Evolutionary conservation across 768 basidiomycete genomes (phyloP), one percentile per base, ranked within the genome.

Genomic region (Naganishia friedmannii): DNA sequence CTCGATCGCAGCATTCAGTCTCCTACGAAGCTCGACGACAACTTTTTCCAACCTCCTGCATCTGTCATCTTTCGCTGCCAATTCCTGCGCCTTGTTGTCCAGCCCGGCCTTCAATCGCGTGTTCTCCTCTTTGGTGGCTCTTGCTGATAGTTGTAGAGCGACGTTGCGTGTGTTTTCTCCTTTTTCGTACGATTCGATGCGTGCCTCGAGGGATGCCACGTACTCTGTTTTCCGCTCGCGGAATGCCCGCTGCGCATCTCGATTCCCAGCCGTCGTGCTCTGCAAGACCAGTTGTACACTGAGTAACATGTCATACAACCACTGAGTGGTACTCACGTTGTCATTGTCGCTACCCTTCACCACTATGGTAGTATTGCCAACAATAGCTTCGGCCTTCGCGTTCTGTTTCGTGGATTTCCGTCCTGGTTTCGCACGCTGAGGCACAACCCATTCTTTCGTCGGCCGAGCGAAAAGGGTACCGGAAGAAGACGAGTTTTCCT

Each of bases 111-210:
- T 69, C 17, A 69, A 21, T 46, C 51, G 56, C 4, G 28, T 53
- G 73, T 93, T 93, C 78, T 93, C 92, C 74, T 91, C 90, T 81
- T 92, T 93, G 69, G 90, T 85, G 37, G 87, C 86, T 81, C 91
- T 92, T 17, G 90, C 90, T 66, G 91, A 86, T 66, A 85, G 87
- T 80, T 93, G 92, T 26, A 93, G 83, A 55, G 90, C 90, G 60
- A 93, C 87, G 76, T 90, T 92, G 68, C 90, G 87, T 78, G 93
- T 90, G 31, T 92, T 87, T 78, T 93, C 91, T n/a, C 92, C 92
- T 77, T 91, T 90, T 78, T 93, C 91, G 75, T 92, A 93, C 23
- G 86, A 86, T 72, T 90, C 88, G 63, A 93, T 84, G 56, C 91
- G 89, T 60, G 91, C 89, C 81, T 93, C 91, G 42, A 93, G 85